Evolutionary conservation across 2,329 filamentous ascomycete genomes (phyloP).

Genomic region (Botrytis cinerea): DNA sequence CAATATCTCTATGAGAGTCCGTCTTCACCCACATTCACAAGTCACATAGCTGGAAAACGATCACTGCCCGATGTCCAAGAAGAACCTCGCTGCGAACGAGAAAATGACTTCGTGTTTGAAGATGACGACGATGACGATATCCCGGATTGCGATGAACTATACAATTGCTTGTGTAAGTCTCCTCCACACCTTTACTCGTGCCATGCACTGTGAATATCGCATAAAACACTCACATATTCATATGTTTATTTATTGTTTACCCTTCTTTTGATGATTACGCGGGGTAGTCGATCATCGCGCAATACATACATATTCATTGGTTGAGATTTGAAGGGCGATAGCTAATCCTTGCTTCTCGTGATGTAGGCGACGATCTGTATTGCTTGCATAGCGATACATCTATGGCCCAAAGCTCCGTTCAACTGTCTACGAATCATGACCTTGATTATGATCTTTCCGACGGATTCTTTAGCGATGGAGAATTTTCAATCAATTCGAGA

Average conservation of each 20-base stretch:
- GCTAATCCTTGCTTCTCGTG: slow-evolving; percentile 30
- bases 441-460: slow-evolving; percentile 63
- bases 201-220: neutral
- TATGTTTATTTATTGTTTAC: slow-evolving; percentile 1
- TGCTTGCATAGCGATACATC: slow-evolving; percentile 56
- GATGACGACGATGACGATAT: slow-evolving; percentile 36
- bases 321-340: slow-evolving; percentile 2
- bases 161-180: slow-evolving; percentile 74
- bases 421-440: slow-evolving; percentile 49
- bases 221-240: slow-evolving; percentile 25
- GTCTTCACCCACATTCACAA: slow-evolving; percentile 57
- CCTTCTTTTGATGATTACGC: slow-evolving; percentile 16
- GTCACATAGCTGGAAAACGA: slow-evolving; percentile 59
- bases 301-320: slow-evolving; percentile 4
- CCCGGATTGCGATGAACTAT: slow-evolving; percentile 49
- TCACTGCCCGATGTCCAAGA: slow-evolving; percentile 81
- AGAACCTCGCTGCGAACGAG: slow-evolving; percentile 68
- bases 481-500: slow-evolving; percentile 51
- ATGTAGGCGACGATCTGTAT: slow-evolving; percentile 58
- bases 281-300: slow-evolving; percentile 22
- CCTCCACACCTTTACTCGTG: neutral
- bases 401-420: slow-evolving; percentile 40
- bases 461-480: slow-evolving; percentile 66
- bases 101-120: slow-evolving; percentile 54
- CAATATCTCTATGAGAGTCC: slow-evolving; percentile 54